Percentiles rank a stretch among this genome's conserved stretches.
Evolutionary conservation across 306 rosid species (phyloP).

Genomic region (Quercus berberidifolia): DNA sequence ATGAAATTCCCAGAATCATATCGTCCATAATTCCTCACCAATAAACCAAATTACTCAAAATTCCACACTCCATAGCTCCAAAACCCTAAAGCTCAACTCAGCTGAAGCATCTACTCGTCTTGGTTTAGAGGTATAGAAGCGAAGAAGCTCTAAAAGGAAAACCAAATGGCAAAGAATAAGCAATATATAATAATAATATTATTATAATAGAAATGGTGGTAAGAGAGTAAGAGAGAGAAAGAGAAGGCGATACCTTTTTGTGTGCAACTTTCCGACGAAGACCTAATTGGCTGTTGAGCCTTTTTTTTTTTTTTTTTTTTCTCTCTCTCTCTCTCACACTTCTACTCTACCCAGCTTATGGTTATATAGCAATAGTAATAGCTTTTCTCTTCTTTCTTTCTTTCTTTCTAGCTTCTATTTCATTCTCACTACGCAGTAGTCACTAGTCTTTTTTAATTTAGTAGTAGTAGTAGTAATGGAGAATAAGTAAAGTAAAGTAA

Average conservation of each 20-base stretch:
- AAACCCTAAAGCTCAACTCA: too few relatives aligned
- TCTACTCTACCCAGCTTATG: background rate
- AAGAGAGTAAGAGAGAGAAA: constrained; percentile 28
- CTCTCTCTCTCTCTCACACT: background rate
- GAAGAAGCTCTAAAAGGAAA: constrained; percentile 3
- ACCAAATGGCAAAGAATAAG: constrained; percentile 26
- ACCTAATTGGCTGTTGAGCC: constrained; percentile 43
- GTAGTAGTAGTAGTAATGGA: too few relatives aligned
- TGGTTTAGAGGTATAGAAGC: too few relatives aligned
- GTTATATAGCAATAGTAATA: too few relatives aligned
- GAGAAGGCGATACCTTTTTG: constrained; percentile 39
- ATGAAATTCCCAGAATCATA: too few relatives aligned
- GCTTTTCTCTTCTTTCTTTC: constrained; percentile 22
- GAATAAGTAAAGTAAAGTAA: background rate
- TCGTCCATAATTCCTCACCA: too few relatives aligned
- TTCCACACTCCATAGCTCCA: too few relatives aligned
- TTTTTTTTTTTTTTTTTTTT: background rate
- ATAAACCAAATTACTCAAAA: too few relatives aligned
- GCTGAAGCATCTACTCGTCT: too few relatives aligned
- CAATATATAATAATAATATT: constrained; percentile 2
- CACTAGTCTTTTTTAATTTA: too few relatives aligned
- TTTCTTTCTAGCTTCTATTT: constrained; percentile 12
- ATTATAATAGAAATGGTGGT: constrained; percentile 36
- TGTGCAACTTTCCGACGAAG: constrained; percentile 73
- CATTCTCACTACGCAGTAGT: background rate